Conservation (phyloP, 1,284 basidiomycete species). For the Boletus semigastroideus region DNA sequence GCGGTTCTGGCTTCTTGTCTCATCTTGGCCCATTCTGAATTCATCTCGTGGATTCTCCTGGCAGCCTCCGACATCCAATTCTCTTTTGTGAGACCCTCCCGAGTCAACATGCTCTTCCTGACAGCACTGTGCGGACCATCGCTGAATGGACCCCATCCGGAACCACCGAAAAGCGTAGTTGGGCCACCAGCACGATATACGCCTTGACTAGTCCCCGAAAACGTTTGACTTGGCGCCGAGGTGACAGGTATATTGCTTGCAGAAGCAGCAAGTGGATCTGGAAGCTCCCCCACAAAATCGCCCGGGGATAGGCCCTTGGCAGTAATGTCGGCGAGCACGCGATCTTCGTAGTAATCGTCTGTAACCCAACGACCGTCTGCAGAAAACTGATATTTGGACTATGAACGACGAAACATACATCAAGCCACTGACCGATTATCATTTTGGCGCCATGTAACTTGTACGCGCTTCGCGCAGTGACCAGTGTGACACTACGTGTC, state of each 20-base stretch:
- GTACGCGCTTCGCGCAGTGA: slow-evolving; percentile 90
- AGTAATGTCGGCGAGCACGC: slow-evolving; percentile 68
- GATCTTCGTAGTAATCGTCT: slow-evolving; percentile 95
- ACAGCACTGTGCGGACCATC: slow-evolving; percentile 80
- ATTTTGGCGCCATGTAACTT: slow-evolving; percentile 93
- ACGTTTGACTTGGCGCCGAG: slow-evolving; percentile 36
- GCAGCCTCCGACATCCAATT: slow-evolving; percentile 90
- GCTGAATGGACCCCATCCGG: slow-evolving; percentile 81
- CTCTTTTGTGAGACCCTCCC: slow-evolving; percentile 76
- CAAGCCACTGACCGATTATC: slow-evolving; percentile 65
- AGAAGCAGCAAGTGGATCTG: slow-evolving; percentile 55
- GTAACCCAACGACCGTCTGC: slow-evolving; percentile 86
- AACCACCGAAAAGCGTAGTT: slow-evolving; percentile 82
- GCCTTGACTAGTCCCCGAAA: slow-evolving; percentile 46
- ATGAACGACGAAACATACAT: neutral
- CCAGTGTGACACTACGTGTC: slow-evolving; percentile 90
- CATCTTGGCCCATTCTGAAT: slow-evolving; percentile 61
- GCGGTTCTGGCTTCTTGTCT: slow-evolving; percentile 57
- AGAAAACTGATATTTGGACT: neutral
- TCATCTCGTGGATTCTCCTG: slow-evolving; percentile 58
- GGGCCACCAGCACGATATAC: slow-evolving; percentile 84
- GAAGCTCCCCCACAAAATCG: slow-evolving; percentile 75
- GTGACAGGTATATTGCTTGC: slow-evolving; percentile 41
- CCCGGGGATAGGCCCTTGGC: slow-evolving; percentile 73
- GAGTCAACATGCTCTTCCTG: slow-evolving; percentile 65